Evolutionary conservation across 2,329 filamentous ascomycete species (phyloP).

Genomic region (Fusarium subtropicale): DNA sequence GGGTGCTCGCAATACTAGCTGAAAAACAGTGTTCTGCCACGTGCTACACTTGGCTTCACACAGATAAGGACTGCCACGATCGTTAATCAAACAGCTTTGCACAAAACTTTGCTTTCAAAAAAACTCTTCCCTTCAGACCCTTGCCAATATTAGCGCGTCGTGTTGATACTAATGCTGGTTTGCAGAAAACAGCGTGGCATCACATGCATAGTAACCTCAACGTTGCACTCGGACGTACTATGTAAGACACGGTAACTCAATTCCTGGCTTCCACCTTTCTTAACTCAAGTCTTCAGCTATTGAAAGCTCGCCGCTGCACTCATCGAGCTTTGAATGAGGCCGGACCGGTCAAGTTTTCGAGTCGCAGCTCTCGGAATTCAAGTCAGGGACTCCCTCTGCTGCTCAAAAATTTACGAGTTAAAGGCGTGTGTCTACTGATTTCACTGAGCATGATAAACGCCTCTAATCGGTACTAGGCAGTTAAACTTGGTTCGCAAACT

Average conservation of each 20-base stretch:
- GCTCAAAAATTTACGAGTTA: neutral
- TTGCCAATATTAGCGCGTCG: slow-evolving; percentile 16
- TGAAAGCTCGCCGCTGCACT: neutral
- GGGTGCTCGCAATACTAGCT: slow-evolving; percentile 2
- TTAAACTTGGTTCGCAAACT: slow-evolving; percentile 11
- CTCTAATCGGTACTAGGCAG: neutral
- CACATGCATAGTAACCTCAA: slow-evolving; percentile 14
- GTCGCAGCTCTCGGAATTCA: neutral
- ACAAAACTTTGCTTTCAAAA: neutral
- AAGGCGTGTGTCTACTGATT: slow-evolving; percentile 1
- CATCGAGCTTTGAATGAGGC: slow-evolving; percentile 10
- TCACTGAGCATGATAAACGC: slow-evolving; percentile 9
- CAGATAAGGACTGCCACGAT: slow-evolving; percentile 22
- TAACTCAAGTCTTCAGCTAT: neutral
- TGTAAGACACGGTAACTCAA: slow-evolving; percentile 27
- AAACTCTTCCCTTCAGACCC: neutral
- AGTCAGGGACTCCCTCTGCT: neutral
- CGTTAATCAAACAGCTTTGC: slow-evolving; percentile 24
- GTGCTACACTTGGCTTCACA: slow-evolving; percentile 17
- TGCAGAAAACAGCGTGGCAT: slow-evolving; percentile 32
- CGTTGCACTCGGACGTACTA: slow-evolving; percentile 23
- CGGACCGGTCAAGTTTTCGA: neutral
- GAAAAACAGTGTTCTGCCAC: slow-evolving; percentile 27
- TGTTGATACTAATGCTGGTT: slow-evolving; percentile 19
- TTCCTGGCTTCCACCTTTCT: slow-evolving; percentile 10